Base-by-base conservation (phyloP, 306 rosid species). In the Corylus americana region DNA sequence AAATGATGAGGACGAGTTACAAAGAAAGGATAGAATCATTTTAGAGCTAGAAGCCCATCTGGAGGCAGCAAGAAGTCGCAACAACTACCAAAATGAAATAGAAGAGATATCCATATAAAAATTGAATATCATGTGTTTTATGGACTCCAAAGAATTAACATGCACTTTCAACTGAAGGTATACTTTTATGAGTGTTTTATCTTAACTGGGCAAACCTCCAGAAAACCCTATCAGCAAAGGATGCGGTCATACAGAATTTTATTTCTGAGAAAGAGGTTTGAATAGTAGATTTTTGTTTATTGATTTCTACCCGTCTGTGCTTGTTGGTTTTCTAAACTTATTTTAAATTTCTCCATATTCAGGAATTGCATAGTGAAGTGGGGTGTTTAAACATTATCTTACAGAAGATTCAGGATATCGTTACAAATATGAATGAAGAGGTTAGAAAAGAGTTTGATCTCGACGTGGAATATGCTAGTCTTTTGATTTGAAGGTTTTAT, bases 31-130 rank as follows among this genome's bases (percentile, higher is more conserved):
- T 77, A 86, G 70, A 75, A 74, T 83, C 82, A 90, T 93, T 81
- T 88, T 84, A 68, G 93, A 91, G 81, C 93, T 93, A 81, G 90
- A 86, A 81, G 96, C 87, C 55, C 84, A 84, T 71, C 83, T 87
- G 42, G 93, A 86, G 53, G 89, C 78, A 37, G 87, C 74, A 80
- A 87, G 83, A 81, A 53, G 75, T 84, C 55, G 82, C 80, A 78
- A 84, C 68, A 80, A 79, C 63, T 64, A 68, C 81, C 90, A 84
- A 79, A 78, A 71, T 78, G 90, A 88, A 82, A 82, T 86, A 69
- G 92, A 91, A 77, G 89, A 88, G 81, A 91, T 92, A 92, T 92
- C 96, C 96, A 10, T 51, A 57, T 71, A 70, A 72, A 18, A 62
- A 53, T 80, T 69, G 77, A 42, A 50, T 45, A 72, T 48, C 55